phyloP scores from a whole-genome alignment of 805 yeast genomes.

The Jamesozyma rosinii region DNA sequence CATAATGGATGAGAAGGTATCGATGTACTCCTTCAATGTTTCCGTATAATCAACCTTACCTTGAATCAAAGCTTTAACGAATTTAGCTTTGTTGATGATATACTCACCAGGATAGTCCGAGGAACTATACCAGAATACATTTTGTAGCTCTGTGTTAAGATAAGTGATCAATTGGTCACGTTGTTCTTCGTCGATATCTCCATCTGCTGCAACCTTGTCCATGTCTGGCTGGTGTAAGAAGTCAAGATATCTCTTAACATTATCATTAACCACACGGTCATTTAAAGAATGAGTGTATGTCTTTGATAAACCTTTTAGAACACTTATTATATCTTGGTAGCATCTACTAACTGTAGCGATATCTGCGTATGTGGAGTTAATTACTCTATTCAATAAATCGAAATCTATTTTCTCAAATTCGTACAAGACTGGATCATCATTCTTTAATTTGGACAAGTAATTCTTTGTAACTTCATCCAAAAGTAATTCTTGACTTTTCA shows the following conservation, averaged over 20 bases:
- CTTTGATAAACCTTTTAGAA: slow-evolving; percentile 41
- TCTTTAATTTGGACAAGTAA: slow-evolving; percentile 13
- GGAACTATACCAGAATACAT: slow-evolving; percentile 14
- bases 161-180: slow-evolving; percentile 19
- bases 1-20: slow-evolving; percentile 37
- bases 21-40: slow-evolving; percentile 14
- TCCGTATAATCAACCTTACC: slow-evolving; percentile 19
- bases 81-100: slow-evolving; percentile 20
- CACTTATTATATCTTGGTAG: slow-evolving; percentile 19
- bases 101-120: slow-evolving; percentile 20
- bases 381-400: slow-evolving; percentile 6
- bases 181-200: slow-evolving; percentile 17
- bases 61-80: slow-evolving; percentile 18
- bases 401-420: slow-evolving; percentile 15
- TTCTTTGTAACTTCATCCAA: slow-evolving; percentile 15
- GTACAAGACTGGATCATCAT: slow-evolving; percentile 18
- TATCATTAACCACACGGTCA: slow-evolving; percentile 74
- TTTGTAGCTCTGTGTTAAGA: slow-evolving; percentile 23
- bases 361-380: slow-evolving; percentile 10
- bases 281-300: slow-evolving; percentile 78
- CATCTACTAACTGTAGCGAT: slow-evolving; percentile 17
- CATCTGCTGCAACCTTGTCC: slow-evolving; percentile 15
- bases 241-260: slow-evolving; percentile 47
- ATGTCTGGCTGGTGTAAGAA: slow-evolving; percentile 21
- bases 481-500: slow-evolving; percentile 14